Evolutionary conservation across 306 rosid genomes (phyloP), one percentile per base, ranked within the genome.

Genomic region (Castanea crenata): DNA sequence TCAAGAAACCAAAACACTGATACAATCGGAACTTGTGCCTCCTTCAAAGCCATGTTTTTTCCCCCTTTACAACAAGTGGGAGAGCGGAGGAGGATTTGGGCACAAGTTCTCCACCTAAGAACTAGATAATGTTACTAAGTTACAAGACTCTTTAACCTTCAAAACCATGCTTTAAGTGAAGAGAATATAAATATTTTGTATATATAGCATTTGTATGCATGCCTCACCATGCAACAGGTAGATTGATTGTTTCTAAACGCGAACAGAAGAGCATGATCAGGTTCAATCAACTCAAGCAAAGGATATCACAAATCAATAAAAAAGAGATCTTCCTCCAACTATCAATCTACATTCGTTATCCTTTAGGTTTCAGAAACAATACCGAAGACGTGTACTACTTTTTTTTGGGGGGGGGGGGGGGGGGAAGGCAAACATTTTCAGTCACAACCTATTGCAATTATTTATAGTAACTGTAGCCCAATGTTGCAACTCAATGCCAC

Each of bases 181-280:
- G 29, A 71, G 34, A 13, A 63, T 13, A 11, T 15, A 63, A 63
- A 63, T 1, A 1, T 29, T 29, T 29, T 29, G 31, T 29, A 63
- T 16, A 29, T 11, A 14, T 29, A 5, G 27, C n/a, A 63, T 63
- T 18, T 11, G 69, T 2, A 29, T 78, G 55, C 73, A 63, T n/a
- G 35, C 57, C 61, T 25, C 29, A 20, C 69, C 56, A 56, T 51
- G 52, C 23, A 74, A 51, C 52, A 64, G 61, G 25, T 29, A 29
- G 21, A 44, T 27, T 55, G 15, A 31, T 82, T 77, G 52, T 27
- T 21, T 59, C 65, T 59, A 18, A 41, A 70, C 62, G 82, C 18
- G 69, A 54, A 73, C 68, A 34, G 64, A 76, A 32, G 46, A 68
- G 20, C 23, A 61, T 54, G 5, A 23, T 27, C 80, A 55, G 38